Conservation (phyloP, 768 basidiomycete species). For the Astraeus odoratus region DNA sequence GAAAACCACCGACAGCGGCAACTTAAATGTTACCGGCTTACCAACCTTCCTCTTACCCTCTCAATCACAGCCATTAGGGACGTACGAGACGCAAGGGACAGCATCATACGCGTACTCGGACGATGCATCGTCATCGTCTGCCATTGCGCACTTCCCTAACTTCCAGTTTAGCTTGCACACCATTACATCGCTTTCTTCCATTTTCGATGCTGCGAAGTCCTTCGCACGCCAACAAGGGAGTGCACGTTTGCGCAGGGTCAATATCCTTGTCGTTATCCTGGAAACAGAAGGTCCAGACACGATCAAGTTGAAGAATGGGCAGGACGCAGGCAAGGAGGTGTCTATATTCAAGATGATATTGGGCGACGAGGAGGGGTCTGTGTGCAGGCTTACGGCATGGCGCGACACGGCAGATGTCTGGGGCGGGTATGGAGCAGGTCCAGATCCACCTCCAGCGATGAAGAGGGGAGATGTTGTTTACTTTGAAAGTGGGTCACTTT, state of each 20-base stretch:
- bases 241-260: slow-evolving; percentile 43
- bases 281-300: slow-evolving; percentile 74
- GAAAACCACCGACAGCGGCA: no score
- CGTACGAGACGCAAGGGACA: slow-evolving; percentile 38
- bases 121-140: slow-evolving; percentile 35
- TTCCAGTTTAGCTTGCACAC: slow-evolving; percentile 68
- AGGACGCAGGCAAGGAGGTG: slow-evolving; percentile 63
- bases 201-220: slow-evolving; percentile 24
- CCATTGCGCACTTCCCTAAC: slow-evolving; percentile 64
- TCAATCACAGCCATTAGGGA: slow-evolving; percentile 20
- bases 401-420: slow-evolving; percentile 67
- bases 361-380: slow-evolving; percentile 61
- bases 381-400: slow-evolving; percentile 76
- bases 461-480: slow-evolving; percentile 70
- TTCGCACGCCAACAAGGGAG: slow-evolving; percentile 3
- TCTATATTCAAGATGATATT: slow-evolving; percentile 63
- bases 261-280: slow-evolving; percentile 56
- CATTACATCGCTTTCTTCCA: slow-evolving; percentile 43
- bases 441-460: slow-evolving; percentile 23
- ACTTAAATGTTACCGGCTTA: slow-evolving; percentile 8
- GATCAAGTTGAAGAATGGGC: slow-evolving; percentile 60
- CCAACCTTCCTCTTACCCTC: slow-evolving; percentile 23
- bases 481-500: slow-evolving; percentile 51
- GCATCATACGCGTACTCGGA: slow-evolving; percentile 54
- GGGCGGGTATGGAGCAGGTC: slow-evolving; percentile 42